Evolutionary conservation across 2,329 filamentous ascomycete genomes (phyloP).

Genomic region (Hymenoscyphus fructigenus): DNA sequence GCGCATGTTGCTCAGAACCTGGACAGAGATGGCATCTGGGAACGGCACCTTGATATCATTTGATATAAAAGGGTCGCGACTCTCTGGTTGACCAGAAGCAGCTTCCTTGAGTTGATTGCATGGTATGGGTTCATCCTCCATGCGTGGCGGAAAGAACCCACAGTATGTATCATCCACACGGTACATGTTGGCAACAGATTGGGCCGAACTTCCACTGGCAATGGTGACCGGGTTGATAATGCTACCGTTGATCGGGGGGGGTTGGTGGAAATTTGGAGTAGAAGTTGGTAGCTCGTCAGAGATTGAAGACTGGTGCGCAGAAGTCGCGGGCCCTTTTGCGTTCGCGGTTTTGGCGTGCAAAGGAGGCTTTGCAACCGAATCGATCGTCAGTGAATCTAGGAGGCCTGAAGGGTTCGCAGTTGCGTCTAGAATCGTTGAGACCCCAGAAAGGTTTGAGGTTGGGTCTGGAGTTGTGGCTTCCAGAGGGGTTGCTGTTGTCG

Average conservation of each 20-base stretch:
- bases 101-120: constrained; percentile 6
- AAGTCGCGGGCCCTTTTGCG: not conserved
- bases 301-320: not conserved
- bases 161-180: no score
- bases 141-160: no score
- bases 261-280: not conserved
- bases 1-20: constrained; percentile 64
- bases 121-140: not conserved
- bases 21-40: constrained; percentile 26
- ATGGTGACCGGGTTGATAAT: not conserved
- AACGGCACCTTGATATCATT: constrained; percentile 18
- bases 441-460: not conserved
- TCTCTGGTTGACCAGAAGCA: constrained; percentile 9
- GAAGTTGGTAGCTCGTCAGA: not conserved
- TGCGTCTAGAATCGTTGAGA: not conserved
- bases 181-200: no score
- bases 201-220: not conserved
- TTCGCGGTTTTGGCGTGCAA: not conserved
- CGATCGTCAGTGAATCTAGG: not conserved
- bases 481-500: not conserved
- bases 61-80: constrained; percentile 10
- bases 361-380: not conserved
- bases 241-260: not conserved
- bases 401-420: not conserved
- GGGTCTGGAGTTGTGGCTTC: not conserved